These are phyloP conservation scores for Penicillium verrucosum DNA, from an alignment of 2,329 filamentous ascomycete species.

Conservation along the genomic window DNA sequence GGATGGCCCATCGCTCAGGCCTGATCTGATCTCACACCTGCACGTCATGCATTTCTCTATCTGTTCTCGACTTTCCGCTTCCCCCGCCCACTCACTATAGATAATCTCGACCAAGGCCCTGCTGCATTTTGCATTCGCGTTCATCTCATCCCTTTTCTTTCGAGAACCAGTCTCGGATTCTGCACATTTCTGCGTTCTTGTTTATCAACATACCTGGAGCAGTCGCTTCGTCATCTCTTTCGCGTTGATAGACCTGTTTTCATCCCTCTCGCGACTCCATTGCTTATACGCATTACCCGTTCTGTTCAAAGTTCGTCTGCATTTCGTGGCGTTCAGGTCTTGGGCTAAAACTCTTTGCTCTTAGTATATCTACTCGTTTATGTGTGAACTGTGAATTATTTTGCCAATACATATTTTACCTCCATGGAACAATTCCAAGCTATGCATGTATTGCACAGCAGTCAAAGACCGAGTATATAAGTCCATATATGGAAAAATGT, in stretches of 20 bases:
- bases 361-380: neutral
- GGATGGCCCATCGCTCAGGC: conserved; percentile 32
- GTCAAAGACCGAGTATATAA: too few species aligned
- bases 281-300: neutral
- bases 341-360: neutral
- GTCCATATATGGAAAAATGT: accelerated
- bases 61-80: neutral
- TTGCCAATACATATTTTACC: neutral
- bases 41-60: neutral
- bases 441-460: too few species aligned
- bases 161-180: neutral
- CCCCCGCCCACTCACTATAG: neutral
- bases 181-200: neutral
- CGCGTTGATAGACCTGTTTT: neutral
- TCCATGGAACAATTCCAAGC: too few species aligned
- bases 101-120: neutral
- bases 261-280: neutral
- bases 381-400: neutral
- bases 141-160: neutral
- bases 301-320: neutral
- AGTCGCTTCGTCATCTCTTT: neutral
- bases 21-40: conserved; percentile 9
- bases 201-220: neutral
- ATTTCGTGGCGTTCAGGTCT: neutral
- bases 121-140: neutral